Percentiles rank a stretch among this genome's conserved stretches.
These are phyloP conservation scores for Lumnitzera littorea DNA, from an alignment of 345 rosid species.

Conservation along the genomic window DNA sequence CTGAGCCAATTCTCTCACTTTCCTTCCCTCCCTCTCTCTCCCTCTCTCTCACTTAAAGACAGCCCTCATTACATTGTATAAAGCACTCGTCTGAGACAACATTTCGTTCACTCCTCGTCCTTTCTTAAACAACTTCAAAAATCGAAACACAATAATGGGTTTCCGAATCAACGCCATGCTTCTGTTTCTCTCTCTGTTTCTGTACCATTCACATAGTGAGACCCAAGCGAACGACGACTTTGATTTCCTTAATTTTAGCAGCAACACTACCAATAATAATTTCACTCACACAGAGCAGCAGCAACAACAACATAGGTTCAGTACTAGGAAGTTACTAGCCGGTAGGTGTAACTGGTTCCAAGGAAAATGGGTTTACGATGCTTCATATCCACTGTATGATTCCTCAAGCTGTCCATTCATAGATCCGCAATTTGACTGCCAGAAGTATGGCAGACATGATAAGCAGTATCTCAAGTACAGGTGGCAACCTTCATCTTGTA, in stretches of 20 bases:
- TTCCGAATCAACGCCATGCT: slow-evolving; percentile 12
- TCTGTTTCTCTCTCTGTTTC: slow-evolving; percentile 15
- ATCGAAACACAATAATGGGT: slow-evolving; percentile 28
- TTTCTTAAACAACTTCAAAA: slow-evolving; percentile 1
- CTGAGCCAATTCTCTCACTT: too few species aligned
- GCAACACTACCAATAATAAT: neutral
- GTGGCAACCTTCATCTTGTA: slow-evolving; percentile 60
- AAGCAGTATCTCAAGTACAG: slow-evolving; percentile 39
- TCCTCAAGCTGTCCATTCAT: slow-evolving; percentile 47
- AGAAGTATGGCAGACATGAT: slow-evolving; percentile 50
- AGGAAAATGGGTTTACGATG: slow-evolving; percentile 57
- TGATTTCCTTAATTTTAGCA: neutral
- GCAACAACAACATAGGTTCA: neutral
- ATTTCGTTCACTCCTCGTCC: slow-evolving; percentile 16
- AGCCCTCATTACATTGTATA: slow-evolving; percentile 12
- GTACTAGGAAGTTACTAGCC: slow-evolving; percentile 16
- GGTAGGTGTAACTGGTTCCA: slow-evolving; percentile 37
- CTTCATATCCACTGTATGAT: slow-evolving; percentile 43
- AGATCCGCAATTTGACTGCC: slow-evolving; percentile 50
- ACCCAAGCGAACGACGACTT: neutral
- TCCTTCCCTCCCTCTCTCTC: too few species aligned
- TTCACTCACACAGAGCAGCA: neutral
- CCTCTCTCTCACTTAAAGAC: too few species aligned
- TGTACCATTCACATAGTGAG: slow-evolving; percentile 12
- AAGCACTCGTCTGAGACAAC: slow-evolving; percentile 9